Base-by-base conservation (phyloP, 257 asterid species). In the Nemophila menziesii region DNA sequence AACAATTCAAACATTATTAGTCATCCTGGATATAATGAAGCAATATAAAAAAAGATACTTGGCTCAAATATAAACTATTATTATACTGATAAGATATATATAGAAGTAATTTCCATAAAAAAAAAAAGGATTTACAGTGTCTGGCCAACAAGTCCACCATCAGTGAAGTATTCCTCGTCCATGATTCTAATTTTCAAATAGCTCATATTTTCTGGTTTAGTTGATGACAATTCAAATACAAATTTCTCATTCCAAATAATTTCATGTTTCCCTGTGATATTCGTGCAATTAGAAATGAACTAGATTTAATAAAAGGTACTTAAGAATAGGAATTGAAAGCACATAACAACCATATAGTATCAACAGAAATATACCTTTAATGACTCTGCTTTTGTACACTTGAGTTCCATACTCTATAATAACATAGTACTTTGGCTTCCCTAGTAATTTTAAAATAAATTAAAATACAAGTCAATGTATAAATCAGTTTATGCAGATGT, bases 211-310 rank as follows among this genome's bases (percentile, higher is more conserved):
- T 82, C 73, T 53, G 59, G 14, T 38, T 69, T 77, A 4, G 64
- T 13, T 8, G 57, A 39, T 27, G 75, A 61, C 55, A 82, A 22
- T 57, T 65, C 72, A 40, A 82, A 77, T 27, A 46, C 60, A 38
- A 82, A 54, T 17, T 86, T 82, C 43, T 86, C 77, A 5, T 86
- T 86, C 96, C 87, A 86, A 57, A 54, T 72, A 48, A 77, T 51
- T 11, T 64, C 68, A 10, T 47, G 53, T 20, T 46, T 53, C 22
- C 62, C 92, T 86, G 80, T 56, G 46, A 3, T 11, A 51, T 11
- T 20, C 11, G 7, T 27, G 3, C 5, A 3, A 21, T 38, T 27
- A 11, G 39, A 6, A 45, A 16, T 52, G 39, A 17, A 14, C 15
- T 22, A 40, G 5, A 37, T 2, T 1, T 10, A 29, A 13, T 24